A percentile compares a stretch with the other conserved stretches of the same genome.
Evolutionary conservation across 768 basidiomycete species (phyloP).

Genomic region (Suillus subluteus): DNA sequence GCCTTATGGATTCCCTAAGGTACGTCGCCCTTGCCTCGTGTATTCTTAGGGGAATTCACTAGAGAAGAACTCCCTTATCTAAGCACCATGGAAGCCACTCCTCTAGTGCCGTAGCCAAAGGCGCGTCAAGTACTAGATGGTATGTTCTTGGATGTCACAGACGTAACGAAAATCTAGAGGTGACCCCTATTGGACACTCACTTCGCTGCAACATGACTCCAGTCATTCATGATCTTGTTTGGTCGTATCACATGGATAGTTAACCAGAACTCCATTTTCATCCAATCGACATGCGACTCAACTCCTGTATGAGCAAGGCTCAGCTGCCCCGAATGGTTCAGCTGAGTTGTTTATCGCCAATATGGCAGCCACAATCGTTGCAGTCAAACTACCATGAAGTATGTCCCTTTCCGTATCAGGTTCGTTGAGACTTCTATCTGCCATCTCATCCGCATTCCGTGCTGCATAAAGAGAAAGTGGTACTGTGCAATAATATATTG

Average conservation of each 20-base stretch:
- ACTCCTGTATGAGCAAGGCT: background rate
- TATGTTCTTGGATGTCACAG: background rate
- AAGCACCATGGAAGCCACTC: background rate
- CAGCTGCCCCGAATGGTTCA: background rate
- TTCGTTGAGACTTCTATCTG: conserved; percentile 1
- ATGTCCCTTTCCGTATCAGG: conserved; percentile 6
- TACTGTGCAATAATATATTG: background rate
- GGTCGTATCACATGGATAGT: background rate
- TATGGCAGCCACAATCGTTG: background rate
- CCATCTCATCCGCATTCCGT: background rate
- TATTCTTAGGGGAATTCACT: conserved; percentile 1
- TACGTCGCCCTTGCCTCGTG: background rate
- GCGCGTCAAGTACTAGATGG: background rate
- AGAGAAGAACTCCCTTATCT: background rate
- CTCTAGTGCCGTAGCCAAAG: background rate
- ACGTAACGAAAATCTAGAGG: background rate
- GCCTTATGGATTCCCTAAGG: background rate
- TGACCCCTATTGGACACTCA: background rate
- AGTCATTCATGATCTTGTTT: background rate
- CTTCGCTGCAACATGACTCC: background rate
- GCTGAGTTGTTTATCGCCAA: background rate
- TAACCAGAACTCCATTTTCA: background rate
- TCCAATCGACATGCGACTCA: background rate
- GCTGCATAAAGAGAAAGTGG: conserved; percentile 11
- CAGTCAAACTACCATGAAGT: background rate